These are phyloP conservation scores for Podaxis pistillaris DNA, from an alignment of 768 basidiomycete species.

Conservation along the genomic window DNA sequence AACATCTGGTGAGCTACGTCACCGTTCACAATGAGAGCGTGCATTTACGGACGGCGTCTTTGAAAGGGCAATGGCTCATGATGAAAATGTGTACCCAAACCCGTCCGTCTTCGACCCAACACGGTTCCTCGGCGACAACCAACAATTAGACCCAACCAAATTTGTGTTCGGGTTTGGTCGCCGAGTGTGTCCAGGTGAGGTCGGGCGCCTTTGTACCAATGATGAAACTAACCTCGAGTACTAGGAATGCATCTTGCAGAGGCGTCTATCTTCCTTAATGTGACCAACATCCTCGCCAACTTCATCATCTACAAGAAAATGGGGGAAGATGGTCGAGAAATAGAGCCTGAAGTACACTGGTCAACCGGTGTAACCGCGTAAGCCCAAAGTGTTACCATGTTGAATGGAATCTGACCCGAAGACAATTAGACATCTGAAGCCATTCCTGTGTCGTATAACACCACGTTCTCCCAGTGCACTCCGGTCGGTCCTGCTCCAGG, in stretches of 20 bases:
- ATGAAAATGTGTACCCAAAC: constrained; percentile 34
- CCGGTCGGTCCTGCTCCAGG: neutral
- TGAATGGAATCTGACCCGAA: neutral
- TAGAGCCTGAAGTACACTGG: constrained; percentile 34
- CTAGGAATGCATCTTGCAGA: constrained; percentile 31
- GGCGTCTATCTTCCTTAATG: constrained; percentile 33
- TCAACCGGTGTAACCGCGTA: constrained; percentile 27
- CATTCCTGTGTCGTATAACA: constrained; percentile 25
- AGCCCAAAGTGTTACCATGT: constrained; percentile 7
- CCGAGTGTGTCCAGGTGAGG: constrained; percentile 28
- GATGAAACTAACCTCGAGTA: neutral
- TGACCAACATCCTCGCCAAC: constrained; percentile 33
- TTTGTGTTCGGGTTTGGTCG: constrained; percentile 38
- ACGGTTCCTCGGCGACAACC: constrained; percentile 30
- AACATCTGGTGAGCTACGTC: constrained; percentile 28
- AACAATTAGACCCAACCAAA: constrained; percentile 29
- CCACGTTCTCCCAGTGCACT: constrained; percentile 20
- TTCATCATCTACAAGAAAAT: constrained; percentile 37
- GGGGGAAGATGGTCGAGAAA: constrained; percentile 32
- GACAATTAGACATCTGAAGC: constrained; percentile 21
- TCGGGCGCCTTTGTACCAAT: neutral
- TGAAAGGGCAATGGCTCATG: constrained; percentile 32
- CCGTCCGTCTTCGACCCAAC: constrained; percentile 34
- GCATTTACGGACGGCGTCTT: neutral
- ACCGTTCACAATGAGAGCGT: neutral